Evolutionary conservation across 1,284 basidiomycete species (phyloP).

Genomic region (Puccinia polysora): DNA sequence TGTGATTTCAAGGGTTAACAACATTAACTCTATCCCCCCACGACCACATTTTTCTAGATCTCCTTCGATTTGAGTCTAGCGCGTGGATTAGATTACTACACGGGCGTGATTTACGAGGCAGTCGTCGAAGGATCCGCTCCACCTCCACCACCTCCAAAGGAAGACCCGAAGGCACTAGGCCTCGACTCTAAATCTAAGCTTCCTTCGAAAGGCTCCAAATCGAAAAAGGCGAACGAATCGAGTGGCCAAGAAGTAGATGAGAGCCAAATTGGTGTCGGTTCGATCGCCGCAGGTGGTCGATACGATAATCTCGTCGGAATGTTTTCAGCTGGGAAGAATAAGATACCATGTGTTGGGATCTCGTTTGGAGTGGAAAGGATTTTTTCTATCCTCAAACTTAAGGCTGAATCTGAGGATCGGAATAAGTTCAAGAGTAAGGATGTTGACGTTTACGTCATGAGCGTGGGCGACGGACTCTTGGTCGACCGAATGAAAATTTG

Average conservation of each 20-base stretch:
- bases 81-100: slow-evolving; percentile 96
- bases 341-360: slow-evolving; percentile 88
- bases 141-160: slow-evolving; percentile 55
- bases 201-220: slow-evolving; percentile 48
- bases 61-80: slow-evolving; percentile 96
- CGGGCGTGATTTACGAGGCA: slow-evolving; percentile 97
- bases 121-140: slow-evolving; percentile 88
- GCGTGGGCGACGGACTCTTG: slow-evolving; percentile 81
- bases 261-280: slow-evolving; percentile 86
- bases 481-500: slow-evolving; percentile 79
- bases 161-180: slow-evolving; percentile 59
- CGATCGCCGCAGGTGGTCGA: slow-evolving; percentile 92
- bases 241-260: slow-evolving; percentile 80
- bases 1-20: no score
- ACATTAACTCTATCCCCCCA: no score
- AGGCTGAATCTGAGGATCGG: slow-evolving; percentile 59
- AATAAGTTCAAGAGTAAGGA: slow-evolving; percentile 67
- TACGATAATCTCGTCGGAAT: slow-evolving; percentile 96
- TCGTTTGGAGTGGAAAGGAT: slow-evolving; percentile 93
- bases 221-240: slow-evolving; percentile 57
- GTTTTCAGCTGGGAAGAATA: slow-evolving; percentile 68
- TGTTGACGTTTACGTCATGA: slow-evolving; percentile 90
- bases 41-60: no score
- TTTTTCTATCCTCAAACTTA: slow-evolving; percentile 79
- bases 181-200: slow-evolving; percentile 57